Percentiles rank a stretch among this genome's conserved stretches.
Conservation (phyloP, 495 filamentous ascomycete genomes). For the Aspergillus taichungensis region DNA sequence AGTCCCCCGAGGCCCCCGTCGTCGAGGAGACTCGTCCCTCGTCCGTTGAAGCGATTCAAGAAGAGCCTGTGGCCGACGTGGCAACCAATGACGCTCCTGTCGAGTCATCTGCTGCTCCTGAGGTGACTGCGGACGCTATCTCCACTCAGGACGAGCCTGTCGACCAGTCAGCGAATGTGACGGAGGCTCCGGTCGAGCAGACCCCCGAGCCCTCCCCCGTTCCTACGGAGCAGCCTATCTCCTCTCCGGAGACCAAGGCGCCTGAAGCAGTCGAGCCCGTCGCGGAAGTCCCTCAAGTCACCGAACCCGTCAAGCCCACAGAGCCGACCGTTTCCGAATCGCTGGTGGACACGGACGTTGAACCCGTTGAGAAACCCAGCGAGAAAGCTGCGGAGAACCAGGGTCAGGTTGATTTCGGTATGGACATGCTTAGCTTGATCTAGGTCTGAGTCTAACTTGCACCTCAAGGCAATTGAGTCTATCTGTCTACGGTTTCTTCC, state of each 20-base stretch:
- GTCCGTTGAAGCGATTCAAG: not conserved
- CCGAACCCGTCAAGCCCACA: not conserved
- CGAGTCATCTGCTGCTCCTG: not conserved
- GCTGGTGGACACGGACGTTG: not conserved
- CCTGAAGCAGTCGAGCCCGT: not conserved
- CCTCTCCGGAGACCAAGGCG: not conserved
- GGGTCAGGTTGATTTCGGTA: not conserved
- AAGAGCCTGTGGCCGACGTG: not conserved
- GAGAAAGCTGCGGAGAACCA: not conserved
- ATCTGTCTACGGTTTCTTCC: too few relatives aligned
- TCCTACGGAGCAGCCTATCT: not conserved
- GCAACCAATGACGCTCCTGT: slow-evolving; percentile 1
- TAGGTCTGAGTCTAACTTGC: too few relatives aligned
- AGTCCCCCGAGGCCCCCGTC: not conserved
- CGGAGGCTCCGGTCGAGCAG: slow-evolving; percentile 3
- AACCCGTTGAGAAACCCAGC: not conserved
- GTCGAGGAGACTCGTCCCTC: not conserved
- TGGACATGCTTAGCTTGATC: too few relatives aligned
- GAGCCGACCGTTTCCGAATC: not conserved
- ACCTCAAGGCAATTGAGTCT: not conserved
- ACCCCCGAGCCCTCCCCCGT: not conserved
- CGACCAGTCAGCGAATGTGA: not conserved
- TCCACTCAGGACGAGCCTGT: not conserved
- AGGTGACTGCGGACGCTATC: slow-evolving; percentile 1
- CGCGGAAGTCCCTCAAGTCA: not conserved